A percentile compares a stretch with the other conserved stretches of the same genome.
Conservation (phyloP, 2,329 filamentous ascomycete species). For the Phialophora verrucosa region DNA sequence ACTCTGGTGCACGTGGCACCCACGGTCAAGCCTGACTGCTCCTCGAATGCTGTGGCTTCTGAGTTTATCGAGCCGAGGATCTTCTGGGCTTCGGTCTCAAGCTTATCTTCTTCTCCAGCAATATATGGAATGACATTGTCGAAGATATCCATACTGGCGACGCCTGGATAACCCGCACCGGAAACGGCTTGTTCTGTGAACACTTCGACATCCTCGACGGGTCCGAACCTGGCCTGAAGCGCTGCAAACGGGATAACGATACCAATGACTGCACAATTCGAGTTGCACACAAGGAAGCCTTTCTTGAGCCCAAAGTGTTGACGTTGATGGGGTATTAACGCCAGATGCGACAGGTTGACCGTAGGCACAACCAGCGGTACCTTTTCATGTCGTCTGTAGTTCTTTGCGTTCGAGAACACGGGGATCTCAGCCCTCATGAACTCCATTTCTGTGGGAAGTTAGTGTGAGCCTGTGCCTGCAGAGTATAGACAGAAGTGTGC, state of each 20-base stretch:
- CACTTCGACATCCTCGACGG: conserved; percentile 76
- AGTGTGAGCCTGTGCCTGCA: not conserved
- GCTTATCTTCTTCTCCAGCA: conserved; percentile 91
- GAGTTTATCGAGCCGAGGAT: conserved; percentile 79
- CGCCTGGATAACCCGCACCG: conserved; percentile 73
- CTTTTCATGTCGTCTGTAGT: conserved; percentile 87
- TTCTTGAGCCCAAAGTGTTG: conserved; percentile 73
- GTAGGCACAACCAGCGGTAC: conserved; percentile 94
- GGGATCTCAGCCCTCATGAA: conserved; percentile 87
- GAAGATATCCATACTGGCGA: conserved; percentile 91
- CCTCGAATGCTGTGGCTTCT: conserved; percentile 74
- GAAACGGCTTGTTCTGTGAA: conserved; percentile 96
- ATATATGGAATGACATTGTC: conserved; percentile 98
- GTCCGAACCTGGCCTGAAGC: conserved; percentile 82
- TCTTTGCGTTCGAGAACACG: conserved; percentile 98
- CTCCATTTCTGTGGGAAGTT: conserved; percentile 70
- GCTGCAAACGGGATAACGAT: conserved; percentile 94
- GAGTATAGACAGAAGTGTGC: not conserved
- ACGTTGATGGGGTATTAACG: conserved; percentile 87
- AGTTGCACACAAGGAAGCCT: conserved; percentile 96
- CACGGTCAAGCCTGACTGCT: conserved; percentile 75
- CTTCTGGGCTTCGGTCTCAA: conserved; percentile 93
- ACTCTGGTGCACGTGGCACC: conserved; percentile 92
- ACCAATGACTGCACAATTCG: conserved; percentile 96
- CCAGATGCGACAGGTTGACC: conserved; percentile 86